Base-by-base conservation (phyloP, 2,329 filamentous ascomycete genomes). In the Fusarium fracticaudum region DNA sequence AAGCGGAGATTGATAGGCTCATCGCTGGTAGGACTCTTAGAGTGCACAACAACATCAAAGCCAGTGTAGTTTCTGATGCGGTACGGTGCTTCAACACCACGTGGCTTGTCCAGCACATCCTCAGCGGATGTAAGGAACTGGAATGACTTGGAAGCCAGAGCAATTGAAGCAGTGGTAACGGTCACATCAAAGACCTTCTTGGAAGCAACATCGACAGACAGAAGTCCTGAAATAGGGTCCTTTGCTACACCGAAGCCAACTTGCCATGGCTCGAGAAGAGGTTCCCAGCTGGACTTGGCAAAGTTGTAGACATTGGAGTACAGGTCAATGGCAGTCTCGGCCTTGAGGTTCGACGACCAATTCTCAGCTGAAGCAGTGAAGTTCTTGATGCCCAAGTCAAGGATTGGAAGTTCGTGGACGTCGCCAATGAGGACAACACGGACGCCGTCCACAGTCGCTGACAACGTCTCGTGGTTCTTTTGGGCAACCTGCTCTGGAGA, bases 261-360 rank as follows among this genome's bases (percentile, higher is more conserved):
- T 75, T 96, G 91, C 96, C 96, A 99, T 13, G 97, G 97, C 81
- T 99, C 96, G 33, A 99, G 91, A 40, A 99, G 85, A 7, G 96
- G 96, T 81, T 99, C 96, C 96, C 96, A 99, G 8, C 95, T 94
- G 0, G 96, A 99, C 82, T 99, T 99, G 20, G 96, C 96, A 84
- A 99, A 99, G 83, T 99, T 99, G 87, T 98, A 99, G 33, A 99
- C 92, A 78, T 98, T 99, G 77, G 97, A 90, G 82, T 98, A 98
- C 73, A 96, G 94, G 72, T 98, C 94, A 54, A 99, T 91, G n/a
- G 91, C 93, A 1, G 94, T 93, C 79, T 98, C 94, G 0, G 94
- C 96, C 78, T 92, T 95, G 82, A 99, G 87, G 29, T 92, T 92
- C 10, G 91, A 92, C 3, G 96, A 96, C 96, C 96, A 99, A 80